These are phyloP conservation scores for Cordyceps javanica DNA, from an alignment of 2,329 filamentous ascomycete genomes.

Conservation along the genomic window DNA sequence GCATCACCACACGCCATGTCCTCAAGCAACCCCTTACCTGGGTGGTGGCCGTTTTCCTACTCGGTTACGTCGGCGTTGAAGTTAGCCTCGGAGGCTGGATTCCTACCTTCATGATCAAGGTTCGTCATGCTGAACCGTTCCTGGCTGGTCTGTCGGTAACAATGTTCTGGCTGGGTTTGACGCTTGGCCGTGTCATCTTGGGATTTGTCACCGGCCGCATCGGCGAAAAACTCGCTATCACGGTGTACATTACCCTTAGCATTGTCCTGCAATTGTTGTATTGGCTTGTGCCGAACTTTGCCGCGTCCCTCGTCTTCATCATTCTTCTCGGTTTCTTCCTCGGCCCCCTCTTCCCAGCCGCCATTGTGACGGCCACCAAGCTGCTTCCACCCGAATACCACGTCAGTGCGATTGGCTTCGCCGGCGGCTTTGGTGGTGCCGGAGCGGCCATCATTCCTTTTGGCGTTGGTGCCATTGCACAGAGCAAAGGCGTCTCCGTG, in stretches of 20 bases:
- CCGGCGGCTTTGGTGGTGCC: constrained; percentile 67
- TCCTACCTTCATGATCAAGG: constrained; percentile 78
- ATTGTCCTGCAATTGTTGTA: constrained; percentile 65
- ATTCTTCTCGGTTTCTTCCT: constrained; percentile 72
- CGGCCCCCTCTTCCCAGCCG: constrained; percentile 72
- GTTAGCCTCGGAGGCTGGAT: constrained; percentile 73
- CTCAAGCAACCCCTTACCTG: constrained; percentile 56
- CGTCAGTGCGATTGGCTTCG: constrained; percentile 75
- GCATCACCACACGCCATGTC: constrained; percentile 39
- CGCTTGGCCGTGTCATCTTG: constrained; percentile 63
- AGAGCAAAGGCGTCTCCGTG: constrained; percentile 48
- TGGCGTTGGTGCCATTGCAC: constrained; percentile 62
- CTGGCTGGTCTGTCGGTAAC: constrained; percentile 69
- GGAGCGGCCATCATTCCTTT: constrained; percentile 64
- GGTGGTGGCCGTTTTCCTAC: constrained; percentile 67
- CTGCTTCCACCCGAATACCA: constrained; percentile 68
- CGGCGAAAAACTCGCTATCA: constrained; percentile 63
- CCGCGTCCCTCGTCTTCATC: constrained; percentile 66
- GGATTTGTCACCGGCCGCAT: constrained; percentile 70
- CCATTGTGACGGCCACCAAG: constrained; percentile 66
- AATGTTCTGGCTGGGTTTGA: constrained; percentile 80
- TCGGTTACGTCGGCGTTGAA: constrained; percentile 75
- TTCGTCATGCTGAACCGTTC: constrained; percentile 63
- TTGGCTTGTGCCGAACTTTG: constrained; percentile 74
- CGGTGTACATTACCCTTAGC: constrained; percentile 56